These are phyloP conservation scores for Ananas comosus DNA, from an alignment of 176 grass and related monocot species.

Conservation along the genomic window DNA sequence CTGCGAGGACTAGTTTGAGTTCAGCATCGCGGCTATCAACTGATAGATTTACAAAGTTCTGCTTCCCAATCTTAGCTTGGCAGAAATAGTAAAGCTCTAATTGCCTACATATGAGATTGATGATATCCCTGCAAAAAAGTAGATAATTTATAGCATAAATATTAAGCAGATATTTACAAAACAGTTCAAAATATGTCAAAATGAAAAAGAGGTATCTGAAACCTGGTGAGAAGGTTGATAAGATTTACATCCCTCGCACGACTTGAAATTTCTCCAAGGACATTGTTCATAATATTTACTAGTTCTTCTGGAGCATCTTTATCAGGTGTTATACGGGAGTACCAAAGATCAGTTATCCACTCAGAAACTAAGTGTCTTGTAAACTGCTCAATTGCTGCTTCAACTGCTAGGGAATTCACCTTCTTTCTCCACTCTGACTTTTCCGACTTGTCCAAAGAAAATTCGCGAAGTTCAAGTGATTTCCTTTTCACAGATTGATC, in stretches of 20 bases:
- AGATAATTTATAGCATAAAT: constrained; percentile 11
- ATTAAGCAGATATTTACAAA: too few relatives aligned
- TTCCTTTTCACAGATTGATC: constrained; percentile 30
- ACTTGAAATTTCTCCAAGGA: constrained; percentile 68
- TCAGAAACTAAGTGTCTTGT: constrained; percentile 75
- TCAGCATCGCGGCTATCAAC: constrained; percentile 58
- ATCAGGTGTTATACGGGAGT: constrained; percentile 87
- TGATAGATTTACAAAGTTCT: constrained; percentile 56
- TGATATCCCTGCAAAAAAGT: constrained; percentile 48
- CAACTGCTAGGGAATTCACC: constrained; percentile 81
- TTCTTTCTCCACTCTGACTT: constrained; percentile 63
- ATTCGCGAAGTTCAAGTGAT: constrained; percentile 36
- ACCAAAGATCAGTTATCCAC: constrained; percentile 96
- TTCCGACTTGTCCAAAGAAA: constrained; percentile 28
- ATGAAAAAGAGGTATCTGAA: constrained; percentile 9
- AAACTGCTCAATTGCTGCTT: constrained; percentile 81
- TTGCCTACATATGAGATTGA: constrained; percentile 69
- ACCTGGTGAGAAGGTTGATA: constrained; percentile 87
- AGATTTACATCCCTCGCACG: constrained; percentile 80
- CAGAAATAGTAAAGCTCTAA: constrained; percentile 79
- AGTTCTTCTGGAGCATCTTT: constrained; percentile 79
- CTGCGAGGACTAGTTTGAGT: constrained; percentile 65
- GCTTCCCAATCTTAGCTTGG: constrained; percentile 85
- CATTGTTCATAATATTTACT: constrained; percentile 45
- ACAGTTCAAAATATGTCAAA: not conserved